A percentile compares a stretch with the other conserved stretches of the same genome.
Conservation (phyloP, 805 yeast genomes). For the Pichia occidentalis region DNA sequence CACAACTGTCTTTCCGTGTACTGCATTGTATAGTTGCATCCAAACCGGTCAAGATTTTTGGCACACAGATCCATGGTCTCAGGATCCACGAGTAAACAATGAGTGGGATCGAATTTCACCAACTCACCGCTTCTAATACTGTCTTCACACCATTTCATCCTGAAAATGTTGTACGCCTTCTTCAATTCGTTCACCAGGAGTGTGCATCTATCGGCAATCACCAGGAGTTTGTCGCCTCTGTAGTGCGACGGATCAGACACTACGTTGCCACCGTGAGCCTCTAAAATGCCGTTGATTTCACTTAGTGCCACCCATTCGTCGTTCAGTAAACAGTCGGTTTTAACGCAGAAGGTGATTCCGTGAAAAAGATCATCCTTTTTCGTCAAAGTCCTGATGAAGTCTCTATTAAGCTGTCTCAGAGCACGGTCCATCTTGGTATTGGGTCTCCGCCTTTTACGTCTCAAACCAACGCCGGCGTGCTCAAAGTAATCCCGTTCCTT, state of each 20-base stretch:
- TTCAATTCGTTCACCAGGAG: slow-evolving; percentile 33
- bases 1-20: slow-evolving; percentile 3
- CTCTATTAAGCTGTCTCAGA: slow-evolving; percentile 15
- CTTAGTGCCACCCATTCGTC: slow-evolving; percentile 26
- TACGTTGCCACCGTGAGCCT: slow-evolving; percentile 44
- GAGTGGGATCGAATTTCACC: slow-evolving; percentile 54
- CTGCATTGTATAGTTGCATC: slow-evolving; percentile 48
- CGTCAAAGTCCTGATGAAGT: slow-evolving; percentile 5
- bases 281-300: slow-evolving; percentile 34
- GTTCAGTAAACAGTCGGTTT: slow-evolving; percentile 39
- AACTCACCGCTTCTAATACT: slow-evolving; percentile 40
- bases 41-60: slow-evolving; percentile 47
- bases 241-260: slow-evolving; percentile 32
- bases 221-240: slow-evolving; percentile 21
- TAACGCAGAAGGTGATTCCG: slow-evolving; percentile 41
- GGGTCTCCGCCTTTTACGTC: slow-evolving; percentile 13
- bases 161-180: slow-evolving; percentile 48
- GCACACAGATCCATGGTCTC: slow-evolving; percentile 19
- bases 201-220: slow-evolving; percentile 35
- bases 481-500: not conserved
- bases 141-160: slow-evolving; percentile 68
- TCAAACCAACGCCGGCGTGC: not conserved
- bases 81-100: slow-evolving; percentile 34
- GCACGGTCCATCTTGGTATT: slow-evolving; percentile 17
- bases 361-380: slow-evolving; percentile 33